phyloP scores from a whole-genome alignment of 2,329 filamentous ascomycete genomes.

The Polytolypa hystricis region DNA sequence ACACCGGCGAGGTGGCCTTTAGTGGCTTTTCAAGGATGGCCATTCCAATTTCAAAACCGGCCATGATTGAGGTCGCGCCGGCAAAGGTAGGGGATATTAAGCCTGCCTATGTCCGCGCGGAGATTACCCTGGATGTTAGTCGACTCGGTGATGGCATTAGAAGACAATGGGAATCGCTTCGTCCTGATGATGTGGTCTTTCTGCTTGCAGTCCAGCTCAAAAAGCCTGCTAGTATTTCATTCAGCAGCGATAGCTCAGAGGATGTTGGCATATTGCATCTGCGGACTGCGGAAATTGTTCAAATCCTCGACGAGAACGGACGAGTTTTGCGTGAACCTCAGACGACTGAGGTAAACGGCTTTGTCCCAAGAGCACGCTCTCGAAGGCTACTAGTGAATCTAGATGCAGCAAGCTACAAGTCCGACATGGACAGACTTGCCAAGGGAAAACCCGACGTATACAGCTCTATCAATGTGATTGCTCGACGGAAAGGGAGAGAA shows the following conservation, averaged over 20 bases:
- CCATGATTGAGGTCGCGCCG: slow-evolving; percentile 75
- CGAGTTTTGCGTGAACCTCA: slow-evolving; percentile 52
- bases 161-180: slow-evolving; percentile 80
- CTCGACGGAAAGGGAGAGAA: slow-evolving; percentile 73
- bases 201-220: slow-evolving; percentile 63
- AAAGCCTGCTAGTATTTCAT: slow-evolving; percentile 22
- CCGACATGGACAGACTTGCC: slow-evolving; percentile 56
- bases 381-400: slow-evolving; percentile 70
- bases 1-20: slow-evolving; percentile 59
- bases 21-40: slow-evolving; percentile 87
- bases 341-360: slow-evolving; percentile 50
- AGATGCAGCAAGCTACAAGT: slow-evolving; percentile 65
- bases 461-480: slow-evolving; percentile 70
- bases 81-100: slow-evolving; percentile 71
- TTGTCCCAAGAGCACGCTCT: slow-evolving; percentile 45
- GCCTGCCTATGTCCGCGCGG: slow-evolving; percentile 75
- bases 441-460: slow-evolving; percentile 70
- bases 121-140: slow-evolving; percentile 74
- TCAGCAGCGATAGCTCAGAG: slow-evolving; percentile 32
- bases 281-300: slow-evolving; percentile 73
- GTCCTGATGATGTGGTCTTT: slow-evolving; percentile 81
- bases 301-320: slow-evolving; percentile 77
- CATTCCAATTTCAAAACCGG: slow-evolving; percentile 70
- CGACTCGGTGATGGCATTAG: slow-evolving; percentile 64
- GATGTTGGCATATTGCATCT: slow-evolving; percentile 58